phyloP scores from a whole-genome alignment of 78 protist genomes.

The Dictyostelium purpureum region DNA sequence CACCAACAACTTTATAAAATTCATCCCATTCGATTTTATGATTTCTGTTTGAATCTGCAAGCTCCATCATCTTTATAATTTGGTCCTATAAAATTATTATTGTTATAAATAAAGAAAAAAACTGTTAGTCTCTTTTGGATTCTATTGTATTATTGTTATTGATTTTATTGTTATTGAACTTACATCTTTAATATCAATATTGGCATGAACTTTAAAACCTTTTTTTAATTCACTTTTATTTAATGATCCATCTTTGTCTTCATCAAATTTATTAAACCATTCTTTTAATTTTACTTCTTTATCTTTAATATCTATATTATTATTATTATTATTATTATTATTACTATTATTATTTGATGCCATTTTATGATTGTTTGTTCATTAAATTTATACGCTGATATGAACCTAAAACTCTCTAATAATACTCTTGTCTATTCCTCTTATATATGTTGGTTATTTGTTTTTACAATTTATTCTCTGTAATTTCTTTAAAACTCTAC shows the following conservation, averaged over 20 bases:
- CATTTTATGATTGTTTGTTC: background rate
- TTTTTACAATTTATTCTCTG: too few species aligned
- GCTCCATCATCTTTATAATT: conserved; percentile 63
- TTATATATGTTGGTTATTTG: too few species aligned
- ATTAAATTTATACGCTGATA: too few species aligned
- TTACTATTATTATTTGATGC: background rate
- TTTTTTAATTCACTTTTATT: conserved; percentile 27
- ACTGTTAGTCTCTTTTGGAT: too few species aligned
- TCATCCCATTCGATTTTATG: conserved; percentile 66
- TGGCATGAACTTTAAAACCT: conserved; percentile 43
- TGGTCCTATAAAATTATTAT: conserved; percentile 25
- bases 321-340: conserved; percentile 25
- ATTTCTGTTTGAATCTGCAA: conserved; percentile 69
- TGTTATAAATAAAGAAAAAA: background rate
- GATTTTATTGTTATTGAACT: background rate
- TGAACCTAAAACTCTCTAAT: too few species aligned
- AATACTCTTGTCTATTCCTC: too few species aligned
- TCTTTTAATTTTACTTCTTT: conserved; percentile 15
- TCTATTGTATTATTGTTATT: too few species aligned
- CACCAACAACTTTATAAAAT: conserved; percentile 20
- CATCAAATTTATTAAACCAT: conserved; percentile 53
- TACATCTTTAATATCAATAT: conserved; percentile 48
- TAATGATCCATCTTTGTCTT: conserved; percentile 53
- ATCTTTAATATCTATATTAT: background rate
- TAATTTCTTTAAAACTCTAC: too few species aligned